A percentile compares a stretch with the other conserved stretches of the same genome.
phyloP scores from a whole-genome alignment of 352 stramenopile genomes.

The Globisporangium cystogenes region DNA sequence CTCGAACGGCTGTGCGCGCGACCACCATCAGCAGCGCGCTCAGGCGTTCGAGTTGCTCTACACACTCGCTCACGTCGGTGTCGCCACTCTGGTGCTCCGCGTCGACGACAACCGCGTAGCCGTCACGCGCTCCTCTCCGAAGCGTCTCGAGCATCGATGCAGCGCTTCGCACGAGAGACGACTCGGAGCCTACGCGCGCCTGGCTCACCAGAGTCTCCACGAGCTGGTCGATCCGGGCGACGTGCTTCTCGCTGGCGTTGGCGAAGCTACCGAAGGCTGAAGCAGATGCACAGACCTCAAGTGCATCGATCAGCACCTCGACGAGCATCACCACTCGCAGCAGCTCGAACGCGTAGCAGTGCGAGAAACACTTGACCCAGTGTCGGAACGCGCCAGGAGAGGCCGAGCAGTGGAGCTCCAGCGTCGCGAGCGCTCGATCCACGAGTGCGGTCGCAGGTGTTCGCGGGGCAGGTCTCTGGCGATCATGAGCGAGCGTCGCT shows the following conservation, averaged over 20 bases:
- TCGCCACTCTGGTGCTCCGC: background rate
- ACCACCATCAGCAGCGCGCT: conserved; percentile 20
- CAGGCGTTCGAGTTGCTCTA: conserved; percentile 14
- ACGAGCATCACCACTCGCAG: conserved; percentile 13
- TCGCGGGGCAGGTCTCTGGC: too few relatives aligned
- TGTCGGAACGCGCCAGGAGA: conserved; percentile 1
- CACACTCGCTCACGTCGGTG: background rate
- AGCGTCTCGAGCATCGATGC: background rate
- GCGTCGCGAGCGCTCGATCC: background rate
- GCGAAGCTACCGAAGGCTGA: background rate
- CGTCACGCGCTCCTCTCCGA: background rate
- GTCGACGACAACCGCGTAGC: background rate
- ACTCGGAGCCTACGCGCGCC: conserved; percentile 5
- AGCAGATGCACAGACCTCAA: background rate
- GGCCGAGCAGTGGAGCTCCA: background rate
- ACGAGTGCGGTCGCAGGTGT: background rate
- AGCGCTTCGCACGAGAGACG: conserved; percentile 7
- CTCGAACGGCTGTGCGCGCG: conserved; percentile 10
- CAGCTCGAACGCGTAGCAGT: conserved; percentile 17
- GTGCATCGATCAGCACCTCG: conserved; percentile 9
- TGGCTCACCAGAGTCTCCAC: conserved; percentile 2
- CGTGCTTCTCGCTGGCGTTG: background rate
- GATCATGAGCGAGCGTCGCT: background rate
- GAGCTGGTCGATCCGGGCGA: conserved; percentile 2
- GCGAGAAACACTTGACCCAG: conserved; percentile 11